Evolutionary conservation across 140 eudicot genomes (phyloP), one percentile per base, ranked within the genome.

Genomic region (Erigeron philadelphicus): DNA sequence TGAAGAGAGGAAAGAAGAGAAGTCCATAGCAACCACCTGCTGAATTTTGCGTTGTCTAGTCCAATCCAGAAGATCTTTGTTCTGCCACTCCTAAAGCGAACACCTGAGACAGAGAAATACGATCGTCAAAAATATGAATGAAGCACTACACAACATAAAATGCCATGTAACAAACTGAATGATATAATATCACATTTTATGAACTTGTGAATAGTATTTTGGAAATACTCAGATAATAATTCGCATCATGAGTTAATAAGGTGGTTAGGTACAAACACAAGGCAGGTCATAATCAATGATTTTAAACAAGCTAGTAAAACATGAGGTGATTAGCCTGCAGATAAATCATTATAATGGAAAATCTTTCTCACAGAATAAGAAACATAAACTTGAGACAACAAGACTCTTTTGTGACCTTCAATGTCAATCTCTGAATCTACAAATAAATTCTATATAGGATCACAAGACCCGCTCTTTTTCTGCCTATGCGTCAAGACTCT

Each of bases 1-100:
- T 53, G 15, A 73, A 52, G 56, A 74, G 53, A 17, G 2, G 23
- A 35, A 17, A 57, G 54, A 38, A 68, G 44, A 58, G 41, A 46
- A 43, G 54, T 58, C 59, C 15, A 25, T 43, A 55, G 72, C 4
- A 65, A 64, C n/a, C 10, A 49, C 70, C 38, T 31, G 38, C 38
- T 31, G 38, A 31, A 45, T 11, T 16, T 53, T 53, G 10, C 23
- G 7, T 53, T 15, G 25, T 16, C 59, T 6, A 53, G 59, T 53
- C 25, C 23, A 53, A 53, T 53, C 23, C 59, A 53, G 5, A 53
- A 15, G 25, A 53, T 21, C 59, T 53, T 53, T 53, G 25, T 16
- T 53, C 17, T 53, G 16, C 23, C 59, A 53, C 25, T 7, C 18
- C 59, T 25, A 53, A 15, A 53, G 16, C 23, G 4, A 53, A 16